Evolutionary conservation across 257 asterid species (phyloP).

Genomic region (Fraxinus quadrangulata): DNA sequence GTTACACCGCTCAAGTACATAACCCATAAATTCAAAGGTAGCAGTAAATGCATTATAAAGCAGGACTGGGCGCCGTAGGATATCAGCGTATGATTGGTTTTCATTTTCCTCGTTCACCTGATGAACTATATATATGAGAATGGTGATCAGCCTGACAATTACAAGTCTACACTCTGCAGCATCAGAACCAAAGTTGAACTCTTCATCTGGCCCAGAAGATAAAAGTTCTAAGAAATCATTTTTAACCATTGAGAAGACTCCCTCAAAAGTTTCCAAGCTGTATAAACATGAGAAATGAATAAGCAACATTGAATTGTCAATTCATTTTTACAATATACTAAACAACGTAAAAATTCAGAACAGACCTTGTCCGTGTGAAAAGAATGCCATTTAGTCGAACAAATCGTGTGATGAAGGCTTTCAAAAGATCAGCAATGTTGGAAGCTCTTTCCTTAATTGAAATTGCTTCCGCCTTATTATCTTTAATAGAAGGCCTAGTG

Average conservation of each 20-base stretch:
- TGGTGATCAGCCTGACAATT: slow-evolving; percentile 67
- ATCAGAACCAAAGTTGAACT: slow-evolving; percentile 56
- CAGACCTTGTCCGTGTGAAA: slow-evolving; percentile 89
- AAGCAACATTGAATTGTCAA: background rate
- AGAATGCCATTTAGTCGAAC: slow-evolving; percentile 84
- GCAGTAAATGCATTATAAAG: slow-evolving; percentile 84
- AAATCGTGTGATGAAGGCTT: slow-evolving; percentile 63
- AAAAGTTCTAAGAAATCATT: no score
- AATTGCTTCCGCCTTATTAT: slow-evolving; percentile 42
- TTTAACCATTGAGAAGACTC: no score
- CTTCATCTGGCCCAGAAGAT: no score
- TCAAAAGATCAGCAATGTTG: slow-evolving; percentile 47
- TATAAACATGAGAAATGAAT: slow-evolving; percentile 27
- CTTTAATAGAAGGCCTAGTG: slow-evolving; percentile 42
- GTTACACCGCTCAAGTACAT: slow-evolving; percentile 68
- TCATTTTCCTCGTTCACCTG: slow-evolving; percentile 76
- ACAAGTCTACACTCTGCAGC: slow-evolving; percentile 62
- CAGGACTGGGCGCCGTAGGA: slow-evolving; percentile 79
- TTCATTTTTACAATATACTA: background rate
- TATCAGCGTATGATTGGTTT: slow-evolving; percentile 82
- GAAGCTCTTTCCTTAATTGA: slow-evolving; percentile 48
- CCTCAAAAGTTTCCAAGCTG: no score
- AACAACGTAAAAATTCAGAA: slow-evolving; percentile 15
- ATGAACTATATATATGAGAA: slow-evolving; percentile 79
- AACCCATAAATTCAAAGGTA: slow-evolving; percentile 78